phyloP scores from a whole-genome alignment of 257 asterid species.

The Leonotis leonurus region DNA sequence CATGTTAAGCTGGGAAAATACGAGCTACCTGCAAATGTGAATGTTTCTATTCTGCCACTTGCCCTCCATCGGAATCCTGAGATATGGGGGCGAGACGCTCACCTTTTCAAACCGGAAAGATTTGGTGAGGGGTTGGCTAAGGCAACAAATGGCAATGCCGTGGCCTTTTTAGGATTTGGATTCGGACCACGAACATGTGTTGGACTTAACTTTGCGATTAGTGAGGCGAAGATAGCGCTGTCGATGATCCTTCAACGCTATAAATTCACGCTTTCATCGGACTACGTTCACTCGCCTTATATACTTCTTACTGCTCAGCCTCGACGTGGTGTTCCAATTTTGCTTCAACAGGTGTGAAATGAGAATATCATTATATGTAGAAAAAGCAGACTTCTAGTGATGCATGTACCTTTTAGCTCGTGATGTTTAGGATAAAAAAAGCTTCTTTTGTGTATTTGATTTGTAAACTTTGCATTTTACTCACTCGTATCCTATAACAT shows the following conservation, averaged over 20 bases:
- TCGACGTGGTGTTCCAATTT: slow-evolving; percentile 25
- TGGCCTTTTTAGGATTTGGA: slow-evolving; percentile 30
- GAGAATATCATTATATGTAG: too few species aligned
- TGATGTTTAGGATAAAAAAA: too few species aligned
- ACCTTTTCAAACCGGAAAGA: slow-evolving; percentile 29
- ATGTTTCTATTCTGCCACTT: slow-evolving; percentile 14
- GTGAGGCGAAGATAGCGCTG: slow-evolving; percentile 30
- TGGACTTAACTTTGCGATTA: slow-evolving; percentile 24
- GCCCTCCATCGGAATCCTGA: slow-evolving; percentile 29
- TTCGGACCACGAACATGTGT: slow-evolving; percentile 31
- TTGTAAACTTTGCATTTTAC: too few species aligned
- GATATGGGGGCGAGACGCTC: slow-evolving; percentile 32
- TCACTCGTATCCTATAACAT: too few species aligned
- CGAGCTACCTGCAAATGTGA: slow-evolving; percentile 22
- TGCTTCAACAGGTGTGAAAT: too few species aligned
- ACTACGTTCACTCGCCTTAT: slow-evolving; percentile 31
- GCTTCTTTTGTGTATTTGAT: too few species aligned
- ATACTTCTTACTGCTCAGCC: slow-evolving; percentile 23
- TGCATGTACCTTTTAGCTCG: too few species aligned
- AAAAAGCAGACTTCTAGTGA: too few species aligned
- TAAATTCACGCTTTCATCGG: slow-evolving; percentile 23
- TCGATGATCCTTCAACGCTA: slow-evolving; percentile 39
- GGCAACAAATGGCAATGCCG: slow-evolving; percentile 19
- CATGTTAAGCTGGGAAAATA: slow-evolving; percentile 22
- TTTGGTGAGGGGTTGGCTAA: slow-evolving; percentile 31